A percentile compares a stretch with the other conserved stretches of the same genome.
Conservation (phyloP, 2,329 filamentous ascomycete species). For the Mollisia scopiformis region DNA sequence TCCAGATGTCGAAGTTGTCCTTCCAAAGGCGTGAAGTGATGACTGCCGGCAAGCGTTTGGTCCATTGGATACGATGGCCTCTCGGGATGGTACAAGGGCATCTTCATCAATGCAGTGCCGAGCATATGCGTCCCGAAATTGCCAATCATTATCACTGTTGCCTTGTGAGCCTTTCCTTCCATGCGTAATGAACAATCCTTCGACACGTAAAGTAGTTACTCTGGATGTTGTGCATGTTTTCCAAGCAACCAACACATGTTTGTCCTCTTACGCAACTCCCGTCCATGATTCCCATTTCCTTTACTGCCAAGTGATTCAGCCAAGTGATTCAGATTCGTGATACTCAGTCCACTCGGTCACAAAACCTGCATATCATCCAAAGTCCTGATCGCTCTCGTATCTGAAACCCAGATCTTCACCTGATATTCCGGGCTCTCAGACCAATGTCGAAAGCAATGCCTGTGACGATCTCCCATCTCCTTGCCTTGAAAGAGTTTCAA, state of each 20-base stretch:
- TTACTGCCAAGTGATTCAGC: neutral
- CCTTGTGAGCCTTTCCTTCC: neutral
- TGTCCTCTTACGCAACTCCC: too few relatives aligned
- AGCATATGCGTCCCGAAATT: neutral
- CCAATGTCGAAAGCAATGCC: neutral
- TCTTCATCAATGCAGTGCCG: neutral
- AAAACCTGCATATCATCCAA: neutral
- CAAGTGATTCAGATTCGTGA: neutral
- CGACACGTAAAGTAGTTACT: neutral
- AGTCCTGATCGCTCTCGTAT: neutral
- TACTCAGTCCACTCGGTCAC: neutral
- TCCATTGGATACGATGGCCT: neutral
- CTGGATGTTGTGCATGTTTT: neutral
- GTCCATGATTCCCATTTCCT: too few relatives aligned
- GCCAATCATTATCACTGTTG: neutral
- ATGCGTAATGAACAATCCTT: neutral
- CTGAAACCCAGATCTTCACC: neutral
- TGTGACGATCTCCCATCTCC: neutral
- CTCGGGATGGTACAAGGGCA: neutral
- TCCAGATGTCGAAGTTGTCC: neutral
- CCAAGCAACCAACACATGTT: neutral
- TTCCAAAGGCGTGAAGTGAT: neutral
- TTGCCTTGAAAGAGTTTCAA: conserved; percentile 1
- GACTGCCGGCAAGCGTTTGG: neutral
- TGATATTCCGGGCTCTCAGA: neutral